phyloP scores from a whole-genome alignment of 164 flowering plant genomes.

The Nymphaea colorata region DNA sequence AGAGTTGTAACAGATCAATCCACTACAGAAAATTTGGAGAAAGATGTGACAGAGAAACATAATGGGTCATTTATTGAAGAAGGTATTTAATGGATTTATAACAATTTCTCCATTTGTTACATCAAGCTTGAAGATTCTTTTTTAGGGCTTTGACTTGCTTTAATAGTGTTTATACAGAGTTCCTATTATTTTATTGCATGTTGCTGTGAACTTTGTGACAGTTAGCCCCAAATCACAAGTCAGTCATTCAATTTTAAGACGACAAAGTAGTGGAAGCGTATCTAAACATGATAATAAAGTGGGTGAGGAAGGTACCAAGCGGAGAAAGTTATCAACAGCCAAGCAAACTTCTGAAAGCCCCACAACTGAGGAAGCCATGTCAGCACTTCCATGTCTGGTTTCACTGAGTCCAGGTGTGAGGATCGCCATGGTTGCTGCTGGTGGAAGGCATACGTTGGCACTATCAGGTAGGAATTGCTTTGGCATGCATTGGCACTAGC shows the following conservation, averaged over 20 bases:
- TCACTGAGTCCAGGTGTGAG: conserved; percentile 72
- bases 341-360: conserved; percentile 69
- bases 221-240: conserved; percentile 61
- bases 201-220: conserved; percentile 12
- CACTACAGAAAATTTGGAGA: conserved; percentile 24
- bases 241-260: conserved; percentile 18
- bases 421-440: conserved; percentile 80
- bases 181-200: neutral
- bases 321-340: conserved; percentile 63
- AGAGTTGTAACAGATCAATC: conserved; percentile 58
- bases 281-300: conserved; percentile 37
- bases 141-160: neutral
- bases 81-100: neutral
- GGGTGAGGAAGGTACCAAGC: conserved; percentile 54
- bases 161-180: neutral
- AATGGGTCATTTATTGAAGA: neutral
- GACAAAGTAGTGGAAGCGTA: conserved; percentile 25
- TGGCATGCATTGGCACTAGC: conserved; percentile 52
- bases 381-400: conserved; percentile 86
- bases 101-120: neutral
- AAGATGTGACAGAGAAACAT: conserved; percentile 17
- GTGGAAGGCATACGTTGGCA: conserved; percentile 91
- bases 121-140: neutral
- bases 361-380: conserved; percentile 55
- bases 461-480: conserved; percentile 55